A percentile compares a stretch with the other conserved stretches of the same genome.
These are phyloP conservation scores for Rhododendron kiyosumense DNA, from an alignment of 148 eudicot genomes.

Conservation along the genomic window DNA sequence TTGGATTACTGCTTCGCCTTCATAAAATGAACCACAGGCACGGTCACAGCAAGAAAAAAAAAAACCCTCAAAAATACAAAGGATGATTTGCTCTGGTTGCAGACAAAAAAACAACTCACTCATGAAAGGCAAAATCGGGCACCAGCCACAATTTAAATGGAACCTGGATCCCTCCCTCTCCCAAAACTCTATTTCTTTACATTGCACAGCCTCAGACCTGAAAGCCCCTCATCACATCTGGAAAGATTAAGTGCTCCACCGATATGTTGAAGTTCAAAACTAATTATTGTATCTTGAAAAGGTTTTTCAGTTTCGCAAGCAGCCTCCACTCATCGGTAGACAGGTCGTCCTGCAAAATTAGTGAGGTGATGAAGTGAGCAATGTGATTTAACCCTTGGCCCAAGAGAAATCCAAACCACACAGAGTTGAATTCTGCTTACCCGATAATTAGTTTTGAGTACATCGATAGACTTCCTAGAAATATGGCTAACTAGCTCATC, in stretches of 20 bases:
- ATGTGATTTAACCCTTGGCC: neutral
- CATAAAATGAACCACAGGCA: neutral
- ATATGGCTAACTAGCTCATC: conserved; percentile 95
- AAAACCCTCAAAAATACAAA: neutral
- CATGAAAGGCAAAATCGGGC: neutral
- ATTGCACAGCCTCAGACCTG: neutral
- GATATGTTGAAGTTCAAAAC: neutral
- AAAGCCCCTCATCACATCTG: neutral
- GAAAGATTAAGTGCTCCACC: conserved; percentile 7
- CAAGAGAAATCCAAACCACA: neutral
- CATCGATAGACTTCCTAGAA: conserved; percentile 74
- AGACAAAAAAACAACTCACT: neutral
- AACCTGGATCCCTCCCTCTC: neutral
- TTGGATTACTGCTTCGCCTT: neutral
- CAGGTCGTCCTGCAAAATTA: conserved; percentile 55
- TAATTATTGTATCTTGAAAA: conserved; percentile 57
- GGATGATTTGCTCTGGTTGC: neutral
- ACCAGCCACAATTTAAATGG: neutral
- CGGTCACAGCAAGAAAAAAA: neutral
- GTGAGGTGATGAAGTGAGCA: neutral
- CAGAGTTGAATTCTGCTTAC: conserved; percentile 26
- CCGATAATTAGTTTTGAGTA: conserved; percentile 67
- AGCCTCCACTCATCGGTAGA: conserved; percentile 56
- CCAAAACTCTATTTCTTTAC: neutral
- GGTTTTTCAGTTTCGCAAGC: conserved; percentile 60